These are phyloP conservation scores for Ogataea methanolica DNA, from an alignment of 805 yeast species.

Conservation along the genomic window DNA sequence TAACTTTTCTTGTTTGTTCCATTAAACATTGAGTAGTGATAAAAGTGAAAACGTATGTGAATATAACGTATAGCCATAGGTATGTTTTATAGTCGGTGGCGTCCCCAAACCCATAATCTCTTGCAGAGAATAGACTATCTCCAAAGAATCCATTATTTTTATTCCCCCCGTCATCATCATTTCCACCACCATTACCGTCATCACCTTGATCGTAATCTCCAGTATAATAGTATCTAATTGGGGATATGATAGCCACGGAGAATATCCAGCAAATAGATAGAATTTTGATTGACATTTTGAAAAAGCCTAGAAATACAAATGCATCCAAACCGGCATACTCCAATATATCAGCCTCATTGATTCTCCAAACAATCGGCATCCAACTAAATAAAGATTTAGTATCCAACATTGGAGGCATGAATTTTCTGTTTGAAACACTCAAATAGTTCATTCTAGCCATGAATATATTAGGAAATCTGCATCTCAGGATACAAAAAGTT, in stretches of 20 bases:
- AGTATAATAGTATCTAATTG: conserved; percentile 76
- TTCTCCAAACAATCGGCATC: conserved; percentile 61
- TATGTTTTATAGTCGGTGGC: conserved; percentile 46
- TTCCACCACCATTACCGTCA: conserved; percentile 27
- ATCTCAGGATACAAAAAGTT: conserved; percentile 65
- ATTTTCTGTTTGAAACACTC: conserved; percentile 34
- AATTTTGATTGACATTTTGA: conserved; percentile 78
- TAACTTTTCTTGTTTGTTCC: conserved; percentile 68
- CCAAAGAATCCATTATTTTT: conserved; percentile 1
- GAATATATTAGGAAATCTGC: conserved; percentile 74
- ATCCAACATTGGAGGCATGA: conserved; percentile 56
- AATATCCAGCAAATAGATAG: conserved; percentile 60
- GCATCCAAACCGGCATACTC: conserved; percentile 95
- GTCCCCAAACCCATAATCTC: conserved; percentile 1
- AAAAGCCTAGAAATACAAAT: conserved; percentile 84
- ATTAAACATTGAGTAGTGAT: conserved; percentile 56
- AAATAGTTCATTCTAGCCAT: conserved; percentile 68
- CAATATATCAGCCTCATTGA: conserved; percentile 71
- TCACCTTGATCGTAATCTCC: conserved; percentile 70
- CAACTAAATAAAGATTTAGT: conserved; percentile 66
- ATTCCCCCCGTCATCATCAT: conserved; percentile 17
- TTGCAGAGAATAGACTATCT: neutral
- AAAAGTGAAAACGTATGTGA: conserved; percentile 81
- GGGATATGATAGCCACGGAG: conserved; percentile 74
- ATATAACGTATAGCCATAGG: conserved; percentile 81